Conservation (phyloP, 208 protist species). For the Leishmania arabica region DNA sequence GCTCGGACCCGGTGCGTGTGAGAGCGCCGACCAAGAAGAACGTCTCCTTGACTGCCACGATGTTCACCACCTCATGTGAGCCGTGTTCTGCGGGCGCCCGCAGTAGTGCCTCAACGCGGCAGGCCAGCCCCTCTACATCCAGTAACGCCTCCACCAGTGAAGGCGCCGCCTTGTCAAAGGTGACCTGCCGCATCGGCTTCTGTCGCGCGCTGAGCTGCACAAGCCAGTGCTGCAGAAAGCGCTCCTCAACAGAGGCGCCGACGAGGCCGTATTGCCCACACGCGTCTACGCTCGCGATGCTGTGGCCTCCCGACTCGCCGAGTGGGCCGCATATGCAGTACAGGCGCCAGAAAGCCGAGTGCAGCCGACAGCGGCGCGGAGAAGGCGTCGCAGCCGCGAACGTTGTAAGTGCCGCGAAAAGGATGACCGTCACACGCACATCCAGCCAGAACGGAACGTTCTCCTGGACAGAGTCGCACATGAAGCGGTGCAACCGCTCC, state of each 20-base stretch:
- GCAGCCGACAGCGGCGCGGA: conserved; percentile 16
- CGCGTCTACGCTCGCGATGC: conserved; percentile 46
- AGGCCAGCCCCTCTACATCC: conserved; percentile 28
- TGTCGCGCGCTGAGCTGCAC: conserved; percentile 16
- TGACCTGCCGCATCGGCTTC: not conserved
- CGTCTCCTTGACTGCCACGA: conserved; percentile 49
- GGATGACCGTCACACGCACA: conserved; percentile 69
- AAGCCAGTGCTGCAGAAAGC: conserved; percentile 32
- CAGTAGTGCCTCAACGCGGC: conserved; percentile 39
- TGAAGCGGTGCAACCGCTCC: conserved; percentile 37
- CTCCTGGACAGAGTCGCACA: conserved; percentile 74
- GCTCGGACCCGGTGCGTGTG: conserved; percentile 19
- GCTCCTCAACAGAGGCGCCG: conserved; percentile 48
- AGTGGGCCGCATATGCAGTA: conserved; percentile 81
- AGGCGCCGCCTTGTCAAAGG: not conserved
- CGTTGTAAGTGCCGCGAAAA: conserved; percentile 65
- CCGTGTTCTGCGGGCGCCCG: not conserved
- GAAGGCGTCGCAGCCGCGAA: conserved; percentile 54
- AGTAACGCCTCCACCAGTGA: conserved; percentile 46
- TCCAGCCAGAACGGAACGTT: conserved; percentile 88
- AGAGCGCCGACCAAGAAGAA: conserved; percentile 76
- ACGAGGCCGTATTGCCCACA: conserved; percentile 44
- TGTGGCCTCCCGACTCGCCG: conserved; percentile 59
- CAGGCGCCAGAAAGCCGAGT: conserved; percentile 56
- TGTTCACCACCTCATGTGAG: conserved; percentile 28